phyloP scores from a whole-genome alignment of 164 flowering plant genomes.

The Chimonanthus salicifolius region DNA sequence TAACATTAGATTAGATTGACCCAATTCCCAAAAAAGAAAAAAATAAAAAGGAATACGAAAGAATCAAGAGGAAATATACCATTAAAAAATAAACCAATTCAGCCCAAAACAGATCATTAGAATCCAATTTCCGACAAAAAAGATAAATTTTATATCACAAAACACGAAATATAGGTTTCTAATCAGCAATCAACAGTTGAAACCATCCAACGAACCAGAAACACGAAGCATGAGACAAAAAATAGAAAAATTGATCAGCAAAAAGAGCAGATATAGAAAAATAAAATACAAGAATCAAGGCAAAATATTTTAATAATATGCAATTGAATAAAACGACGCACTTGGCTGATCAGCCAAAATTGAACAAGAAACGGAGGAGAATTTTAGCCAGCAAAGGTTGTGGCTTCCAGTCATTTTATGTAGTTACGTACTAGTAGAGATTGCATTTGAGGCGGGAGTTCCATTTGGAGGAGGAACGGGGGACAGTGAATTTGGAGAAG shows the following conservation, averaged over 20 bases:
- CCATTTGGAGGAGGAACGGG: slow-evolving; percentile 71
- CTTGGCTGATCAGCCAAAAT: neutral
- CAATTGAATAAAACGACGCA: neutral
- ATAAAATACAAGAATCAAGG: no score
- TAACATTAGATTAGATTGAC: no score
- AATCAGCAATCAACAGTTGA: neutral
- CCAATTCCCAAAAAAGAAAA: no score
- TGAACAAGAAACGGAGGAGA: slow-evolving; percentile 1
- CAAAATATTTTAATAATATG: no score
- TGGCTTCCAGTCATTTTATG: neutral
- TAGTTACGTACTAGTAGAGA: slow-evolving; percentile 59
- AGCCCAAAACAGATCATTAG: neutral
- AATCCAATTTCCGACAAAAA: neutral
- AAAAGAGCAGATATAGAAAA: no score
- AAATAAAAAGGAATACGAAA: no score
- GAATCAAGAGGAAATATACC: no score
- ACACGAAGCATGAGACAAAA: neutral
- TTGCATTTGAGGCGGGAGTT: slow-evolving; percentile 89
- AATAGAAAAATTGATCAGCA: no score
- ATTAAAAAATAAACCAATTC: neutral
- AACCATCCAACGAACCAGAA: neutral
- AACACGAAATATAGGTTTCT: neutral
- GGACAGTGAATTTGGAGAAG: slow-evolving; percentile 79
- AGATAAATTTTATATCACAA: no score
- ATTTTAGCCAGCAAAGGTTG: neutral